Percentiles rank a stretch among this genome's conserved stretches.
Evolutionary conservation across 148 eudicot genomes (phyloP).

Genomic region (Rheum nobile): DNA sequence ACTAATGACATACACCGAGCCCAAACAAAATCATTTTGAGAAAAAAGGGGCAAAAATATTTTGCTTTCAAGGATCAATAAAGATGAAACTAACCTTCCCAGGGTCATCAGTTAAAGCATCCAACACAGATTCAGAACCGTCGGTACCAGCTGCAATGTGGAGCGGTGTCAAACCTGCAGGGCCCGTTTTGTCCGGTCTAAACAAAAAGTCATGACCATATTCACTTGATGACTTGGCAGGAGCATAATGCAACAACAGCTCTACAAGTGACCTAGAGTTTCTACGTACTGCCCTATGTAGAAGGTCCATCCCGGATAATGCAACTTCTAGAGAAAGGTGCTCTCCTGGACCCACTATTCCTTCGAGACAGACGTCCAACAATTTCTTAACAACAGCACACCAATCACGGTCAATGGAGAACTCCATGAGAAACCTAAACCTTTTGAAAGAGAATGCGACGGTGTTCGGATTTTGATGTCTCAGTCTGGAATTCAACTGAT

Average conservation of each 20-base stretch:
- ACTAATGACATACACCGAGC: too few relatives aligned
- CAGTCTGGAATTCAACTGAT: slow-evolving; percentile 35
- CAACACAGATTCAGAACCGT: slow-evolving; percentile 53
- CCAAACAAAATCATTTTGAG: neutral
- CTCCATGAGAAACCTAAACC: slow-evolving; percentile 55
- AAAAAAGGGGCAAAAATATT: neutral
- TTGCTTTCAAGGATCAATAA: too few relatives aligned
- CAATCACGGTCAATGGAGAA: slow-evolving; percentile 51
- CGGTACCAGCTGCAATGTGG: slow-evolving; percentile 68
- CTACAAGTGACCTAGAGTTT: slow-evolving; percentile 41
- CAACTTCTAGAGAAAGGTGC: slow-evolving; percentile 23
- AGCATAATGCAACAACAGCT: slow-evolving; percentile 26
- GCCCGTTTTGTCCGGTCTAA: slow-evolving; percentile 67
- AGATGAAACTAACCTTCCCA: slow-evolving; percentile 36
- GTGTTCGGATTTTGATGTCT: slow-evolving; percentile 13
- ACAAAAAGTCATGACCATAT: slow-evolving; percentile 18
- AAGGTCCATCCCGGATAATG: slow-evolving; percentile 33
- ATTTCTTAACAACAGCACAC: slow-evolving; percentile 53
- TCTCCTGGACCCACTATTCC: slow-evolving; percentile 34
- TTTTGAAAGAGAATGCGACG: slow-evolving; percentile 38
- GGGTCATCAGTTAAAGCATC: slow-evolving; percentile 84
- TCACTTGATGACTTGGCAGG: slow-evolving; percentile 15
- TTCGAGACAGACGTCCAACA: slow-evolving; percentile 24
- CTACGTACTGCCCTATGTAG: slow-evolving; percentile 48
- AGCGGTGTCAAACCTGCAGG: slow-evolving; percentile 90